Conservation (phyloP, 139 green algal species). For the Chlamydomonas eustigma region DNA sequence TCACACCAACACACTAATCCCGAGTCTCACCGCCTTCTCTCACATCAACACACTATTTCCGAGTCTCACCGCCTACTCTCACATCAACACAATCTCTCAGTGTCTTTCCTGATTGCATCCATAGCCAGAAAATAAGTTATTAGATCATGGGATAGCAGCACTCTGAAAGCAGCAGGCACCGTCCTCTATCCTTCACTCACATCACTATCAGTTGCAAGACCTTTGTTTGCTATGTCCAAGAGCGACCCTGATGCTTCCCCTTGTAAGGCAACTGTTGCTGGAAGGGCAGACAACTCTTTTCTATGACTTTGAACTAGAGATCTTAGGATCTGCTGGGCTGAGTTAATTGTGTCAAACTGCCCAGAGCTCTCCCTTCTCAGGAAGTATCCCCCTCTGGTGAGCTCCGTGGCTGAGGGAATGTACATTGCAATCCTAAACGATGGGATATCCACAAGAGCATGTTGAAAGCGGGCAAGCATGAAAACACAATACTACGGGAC, state of each 20-base stretch:
- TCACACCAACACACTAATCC: too few relatives aligned
- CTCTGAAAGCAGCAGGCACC: too few relatives aligned
- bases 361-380: constrained; percentile 20
- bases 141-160: too few relatives aligned
- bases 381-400: constrained; percentile 56
- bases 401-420: constrained; percentile 45
- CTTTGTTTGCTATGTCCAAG: constrained; percentile 27
- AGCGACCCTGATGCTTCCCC: too few relatives aligned
- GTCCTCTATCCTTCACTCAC: too few relatives aligned
- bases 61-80: too few relatives aligned
- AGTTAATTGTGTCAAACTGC: constrained; percentile 62
- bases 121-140: too few relatives aligned
- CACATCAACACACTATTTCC: too few relatives aligned
- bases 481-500: background rate
- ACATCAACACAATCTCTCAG: too few relatives aligned
- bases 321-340: constrained; percentile 52
- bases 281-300: constrained; percentile 25
- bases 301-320: constrained; percentile 40
- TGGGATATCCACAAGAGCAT: background rate
- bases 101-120: too few relatives aligned
- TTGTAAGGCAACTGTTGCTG: too few relatives aligned
- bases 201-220: constrained; percentile 35
- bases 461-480: background rate
- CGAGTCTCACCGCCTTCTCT: too few relatives aligned
- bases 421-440: constrained; percentile 66